These are phyloP conservation scores for Sphagnum tenellum DNA, from an alignment of 225 moss, liverwort and hornwort genomes.

Conservation along the genomic window DNA sequence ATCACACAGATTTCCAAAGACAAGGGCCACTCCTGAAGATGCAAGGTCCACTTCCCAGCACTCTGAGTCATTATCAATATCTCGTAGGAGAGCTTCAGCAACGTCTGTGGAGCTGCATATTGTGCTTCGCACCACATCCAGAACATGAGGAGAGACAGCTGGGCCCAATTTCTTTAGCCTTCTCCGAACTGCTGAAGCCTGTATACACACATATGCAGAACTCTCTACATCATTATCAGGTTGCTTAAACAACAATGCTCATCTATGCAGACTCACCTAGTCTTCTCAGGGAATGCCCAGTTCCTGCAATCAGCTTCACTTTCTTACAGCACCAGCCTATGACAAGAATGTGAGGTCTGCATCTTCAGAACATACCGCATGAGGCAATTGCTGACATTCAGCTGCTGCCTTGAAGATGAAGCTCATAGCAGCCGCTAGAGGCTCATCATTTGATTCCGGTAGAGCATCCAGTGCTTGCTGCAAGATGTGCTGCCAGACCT, in stretches of 20 bases:
- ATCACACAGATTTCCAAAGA: constrained; percentile 73
- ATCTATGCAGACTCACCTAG: too few relatives aligned
- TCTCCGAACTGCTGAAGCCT: constrained; percentile 93
- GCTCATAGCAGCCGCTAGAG: constrained; percentile 88
- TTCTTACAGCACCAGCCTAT: too few relatives aligned
- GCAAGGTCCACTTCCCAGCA: constrained; percentile 86
- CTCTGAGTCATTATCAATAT: constrained; percentile 94
- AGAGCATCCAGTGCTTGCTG: constrained; percentile 87
- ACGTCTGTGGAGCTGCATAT: constrained; percentile 81
- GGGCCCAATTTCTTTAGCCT: constrained; percentile 97
- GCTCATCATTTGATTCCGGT: constrained; percentile 91
- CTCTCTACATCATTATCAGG: too few relatives aligned
- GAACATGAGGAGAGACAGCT: constrained; percentile 82
- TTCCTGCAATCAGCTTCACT: too few relatives aligned
- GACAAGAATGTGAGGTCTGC: too few relatives aligned
- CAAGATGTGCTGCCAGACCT: constrained; percentile 96
- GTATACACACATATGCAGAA: constrained; percentile 8
- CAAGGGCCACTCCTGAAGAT: constrained; percentile 60
- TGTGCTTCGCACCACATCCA: constrained; percentile 98
- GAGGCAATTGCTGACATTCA: constrained; percentile 85
- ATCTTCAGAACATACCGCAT: constrained; percentile 39
- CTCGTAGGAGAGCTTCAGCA: constrained; percentile 92
- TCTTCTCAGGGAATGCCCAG: too few relatives aligned
- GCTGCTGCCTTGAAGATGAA: constrained; percentile 97
- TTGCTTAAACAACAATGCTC: too few relatives aligned